phyloP scores from a whole-genome alignment of 1,284 basidiomycete species.

The Coniophora puteana region DNA sequence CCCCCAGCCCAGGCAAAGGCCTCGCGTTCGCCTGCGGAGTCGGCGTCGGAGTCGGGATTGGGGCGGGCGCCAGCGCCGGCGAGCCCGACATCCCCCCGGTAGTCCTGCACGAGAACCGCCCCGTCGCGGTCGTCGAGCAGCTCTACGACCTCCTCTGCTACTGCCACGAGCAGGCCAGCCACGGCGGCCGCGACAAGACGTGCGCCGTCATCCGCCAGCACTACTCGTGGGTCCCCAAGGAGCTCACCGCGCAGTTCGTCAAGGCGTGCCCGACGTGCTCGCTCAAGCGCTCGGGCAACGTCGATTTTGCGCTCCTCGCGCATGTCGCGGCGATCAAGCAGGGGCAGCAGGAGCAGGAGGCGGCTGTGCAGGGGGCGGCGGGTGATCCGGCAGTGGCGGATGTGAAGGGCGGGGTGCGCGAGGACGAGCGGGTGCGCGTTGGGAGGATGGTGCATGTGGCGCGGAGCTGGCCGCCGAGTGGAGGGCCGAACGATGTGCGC shows the following conservation, averaged over 20 bases:
- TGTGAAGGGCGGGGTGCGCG: background rate
- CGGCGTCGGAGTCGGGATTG: no score
- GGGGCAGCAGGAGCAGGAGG: background rate
- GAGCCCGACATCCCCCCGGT: conserved; percentile 22
- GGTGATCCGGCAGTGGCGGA: background rate
- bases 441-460: no score
- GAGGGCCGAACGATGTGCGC: conserved; percentile 26
- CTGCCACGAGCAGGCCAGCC: conserved; percentile 61
- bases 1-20: background rate
- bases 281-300: conserved; percentile 33
- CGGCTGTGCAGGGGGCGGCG: background rate
- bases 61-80: background rate
- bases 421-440: background rate
- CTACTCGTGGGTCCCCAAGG: conserved; percentile 81
- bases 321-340: background rate
- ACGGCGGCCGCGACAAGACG: conserved; percentile 78
- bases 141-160: conserved; percentile 74
- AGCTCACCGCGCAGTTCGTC: conserved; percentile 72
- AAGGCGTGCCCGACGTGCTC: conserved; percentile 71
- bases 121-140: conserved; percentile 71
- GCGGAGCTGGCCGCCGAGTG: conserved; percentile 19
- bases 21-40: no score
- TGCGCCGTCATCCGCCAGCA: conserved; percentile 52
- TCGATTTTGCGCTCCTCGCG: conserved; percentile 11
- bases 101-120: conserved; percentile 62